phyloP scores from a whole-genome alignment of 2,329 filamentous ascomycete species.

The Curvularia hawaiiensis region DNA sequence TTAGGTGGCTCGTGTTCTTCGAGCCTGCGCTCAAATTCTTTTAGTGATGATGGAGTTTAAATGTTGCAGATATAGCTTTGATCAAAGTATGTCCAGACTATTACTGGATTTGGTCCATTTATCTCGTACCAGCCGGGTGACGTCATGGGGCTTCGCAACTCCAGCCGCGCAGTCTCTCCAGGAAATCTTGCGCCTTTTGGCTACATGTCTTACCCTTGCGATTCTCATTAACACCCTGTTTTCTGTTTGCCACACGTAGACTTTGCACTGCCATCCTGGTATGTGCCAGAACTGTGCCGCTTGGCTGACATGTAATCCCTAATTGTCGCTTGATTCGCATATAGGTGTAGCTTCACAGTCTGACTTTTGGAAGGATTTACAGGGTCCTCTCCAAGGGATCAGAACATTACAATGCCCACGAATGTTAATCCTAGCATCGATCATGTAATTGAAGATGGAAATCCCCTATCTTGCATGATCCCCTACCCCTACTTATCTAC shows the following conservation, averaged over 20 bases:
- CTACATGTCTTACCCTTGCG: background rate
- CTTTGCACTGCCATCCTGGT: background rate
- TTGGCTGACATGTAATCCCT: background rate
- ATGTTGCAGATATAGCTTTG: slow-evolving; percentile 10
- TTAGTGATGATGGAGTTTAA: slow-evolving; percentile 9
- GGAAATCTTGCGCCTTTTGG: slow-evolving; percentile 8
- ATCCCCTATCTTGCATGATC: too few species aligned
- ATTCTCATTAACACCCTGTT: background rate
- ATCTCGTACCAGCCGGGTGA: slow-evolving; percentile 10
- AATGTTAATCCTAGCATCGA: background rate
- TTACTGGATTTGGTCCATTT: slow-evolving; percentile 14
- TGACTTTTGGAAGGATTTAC: background rate
- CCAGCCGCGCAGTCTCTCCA: slow-evolving; percentile 6
- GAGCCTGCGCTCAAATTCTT: background rate
- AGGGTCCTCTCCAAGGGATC: background rate
- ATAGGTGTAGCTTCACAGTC: background rate
- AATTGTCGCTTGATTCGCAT: background rate
- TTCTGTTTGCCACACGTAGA: background rate
- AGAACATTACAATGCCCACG: background rate
- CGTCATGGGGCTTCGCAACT: slow-evolving; percentile 16
- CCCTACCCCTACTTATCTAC: too few species aligned
- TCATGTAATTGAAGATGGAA: background rate
- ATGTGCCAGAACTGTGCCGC: background rate
- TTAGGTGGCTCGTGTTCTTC: slow-evolving; percentile 6
- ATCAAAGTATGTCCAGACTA: background rate